A percentile compares a stretch with the other conserved stretches of the same genome.
These are phyloP conservation scores for Alternaria atra DNA, from an alignment of 2,329 filamentous ascomycete genomes.

Conservation along the genomic window DNA sequence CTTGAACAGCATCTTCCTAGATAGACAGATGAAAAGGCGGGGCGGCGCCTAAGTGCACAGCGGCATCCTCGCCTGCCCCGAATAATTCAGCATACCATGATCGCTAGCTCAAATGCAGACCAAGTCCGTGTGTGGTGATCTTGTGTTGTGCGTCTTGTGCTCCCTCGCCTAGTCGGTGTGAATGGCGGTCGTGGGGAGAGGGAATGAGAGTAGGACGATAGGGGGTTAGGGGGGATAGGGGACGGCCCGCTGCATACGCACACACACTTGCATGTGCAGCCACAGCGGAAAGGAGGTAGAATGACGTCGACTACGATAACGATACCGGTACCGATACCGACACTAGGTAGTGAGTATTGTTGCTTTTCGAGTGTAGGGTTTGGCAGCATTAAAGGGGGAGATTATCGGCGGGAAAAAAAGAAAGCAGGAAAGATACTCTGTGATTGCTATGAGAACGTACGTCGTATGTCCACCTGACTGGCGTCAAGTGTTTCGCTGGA, in stretches of 20 bases:
- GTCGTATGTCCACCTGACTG: background rate
- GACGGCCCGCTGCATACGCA: background rate
- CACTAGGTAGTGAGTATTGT: background rate
- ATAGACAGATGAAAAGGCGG: background rate
- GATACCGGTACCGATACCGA: background rate
- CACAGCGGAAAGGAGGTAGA: background rate
- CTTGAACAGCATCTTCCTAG: background rate
- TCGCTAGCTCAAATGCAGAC: background rate
- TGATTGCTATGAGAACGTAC: background rate
- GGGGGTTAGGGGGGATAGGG: background rate
- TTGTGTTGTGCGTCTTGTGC: background rate
- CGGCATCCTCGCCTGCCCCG: background rate
- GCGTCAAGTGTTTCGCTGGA: background rate
- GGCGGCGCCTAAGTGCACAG: background rate
- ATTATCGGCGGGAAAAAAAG: background rate
- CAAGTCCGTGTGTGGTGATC: background rate
- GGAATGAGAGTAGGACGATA: background rate
- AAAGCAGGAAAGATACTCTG: background rate
- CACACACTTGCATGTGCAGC: background rate
- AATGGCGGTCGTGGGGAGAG: background rate
- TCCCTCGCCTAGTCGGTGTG: background rate
- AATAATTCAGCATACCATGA: background rate
- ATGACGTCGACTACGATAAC: background rate
- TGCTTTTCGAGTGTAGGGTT: background rate
- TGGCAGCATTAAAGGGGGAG: conserved; percentile 2